Evolutionary conservation across 2,329 filamentous ascomycete species (phyloP), one percentile per base, ranked within the genome.

Genomic region (Grosmannia huntii): DNA sequence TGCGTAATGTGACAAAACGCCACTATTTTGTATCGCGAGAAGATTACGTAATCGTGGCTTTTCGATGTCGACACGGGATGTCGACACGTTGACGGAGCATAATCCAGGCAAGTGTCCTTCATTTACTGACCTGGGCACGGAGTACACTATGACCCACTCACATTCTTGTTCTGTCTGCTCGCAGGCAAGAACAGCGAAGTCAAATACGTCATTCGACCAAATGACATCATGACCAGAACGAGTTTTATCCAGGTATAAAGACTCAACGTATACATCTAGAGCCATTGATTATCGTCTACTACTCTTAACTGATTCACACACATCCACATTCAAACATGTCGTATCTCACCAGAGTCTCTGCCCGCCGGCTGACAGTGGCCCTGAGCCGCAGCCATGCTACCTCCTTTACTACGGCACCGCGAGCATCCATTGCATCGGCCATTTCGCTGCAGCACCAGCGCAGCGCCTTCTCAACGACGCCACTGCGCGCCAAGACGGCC

Each of bases 401-500:
- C 14, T 41, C 38, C 7, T n/a, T 19, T 44, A 12, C 16, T 12
- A 7, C 7, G 1, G 19, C 38, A 19, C 68, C 72, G 49, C 70
- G 73, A 49, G 65, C 71, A 50, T 65, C 73, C 4, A 6, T 48
- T 6, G 23, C 23, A 7, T 23, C 21, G 9, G 14, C 3, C 19
- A 5, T 53, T 14, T 23, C 31, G 4, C 3, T 44, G 44, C 25
- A 16, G 38, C 48, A 67, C 72, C 31, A 59, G 12, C 73, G 79
- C 56, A 65, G 67, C 31, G 67, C 74, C 44, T 83, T 84, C 70
- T 76, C 74, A 60, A 78, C 77, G 14, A 73, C 72, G 55, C 62
- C 73, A 11, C 67, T 68, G 2, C 63, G 69, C 10, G 73, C 72
- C 53, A 83, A 82, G 71, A 72, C 74, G 11, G 71, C 76, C 3